Base-by-base conservation (phyloP, 495 filamentous ascomycete species). In the Aspergillus mulundensis region DNA sequence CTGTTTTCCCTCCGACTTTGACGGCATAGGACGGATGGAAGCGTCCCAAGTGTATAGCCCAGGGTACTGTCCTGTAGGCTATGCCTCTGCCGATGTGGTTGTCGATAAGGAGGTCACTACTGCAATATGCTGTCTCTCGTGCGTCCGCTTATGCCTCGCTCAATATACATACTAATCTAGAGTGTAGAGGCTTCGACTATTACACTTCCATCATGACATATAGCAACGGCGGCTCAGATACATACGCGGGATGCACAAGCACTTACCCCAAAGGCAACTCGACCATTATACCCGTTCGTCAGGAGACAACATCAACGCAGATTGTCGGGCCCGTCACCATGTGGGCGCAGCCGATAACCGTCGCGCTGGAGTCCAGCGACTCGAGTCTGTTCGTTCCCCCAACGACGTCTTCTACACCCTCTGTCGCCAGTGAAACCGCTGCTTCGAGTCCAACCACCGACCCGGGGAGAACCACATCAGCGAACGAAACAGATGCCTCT, bases 261-360 rank as follows among this genome's bases (percentile, higher is more conserved):
- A 42, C 16, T 11, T 30, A 55, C 12, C 40, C 61, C 2, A 24
- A 11, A 5, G 12, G 12, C 8, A 44, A 21, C 12, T 54, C 58
- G n/a, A 61, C 56, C 20, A 56, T 57, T 24, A 49, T 56, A 5
- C 53, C 55, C 15, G 51, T 52, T 18, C 48, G 55, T 23, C 34
- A 58, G 21, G 48, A 50, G 19, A 59, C 57, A 14, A 45, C 50
- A 25, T 40, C 57, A 38, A 21, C 43, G 4, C 25, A 43, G 8
- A 25, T 57, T n/a, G 24, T 34, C 6, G 64, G 61, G 1, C 64
- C 64, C 14, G 38, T 66, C n/a, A 66, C 64, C 2, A 66, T 66
- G 64, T 66, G 61, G 61, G 64, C 58, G 7, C 64, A 66, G 23
- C 54, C 64, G 19, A 60, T 66, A 16, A 54, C 49, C 12, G 47